Percentiles rank a stretch among this genome's conserved stretches.
Conservation (phyloP, 2,329 filamentous ascomycete species). For the Claviceps sp. region DNA sequence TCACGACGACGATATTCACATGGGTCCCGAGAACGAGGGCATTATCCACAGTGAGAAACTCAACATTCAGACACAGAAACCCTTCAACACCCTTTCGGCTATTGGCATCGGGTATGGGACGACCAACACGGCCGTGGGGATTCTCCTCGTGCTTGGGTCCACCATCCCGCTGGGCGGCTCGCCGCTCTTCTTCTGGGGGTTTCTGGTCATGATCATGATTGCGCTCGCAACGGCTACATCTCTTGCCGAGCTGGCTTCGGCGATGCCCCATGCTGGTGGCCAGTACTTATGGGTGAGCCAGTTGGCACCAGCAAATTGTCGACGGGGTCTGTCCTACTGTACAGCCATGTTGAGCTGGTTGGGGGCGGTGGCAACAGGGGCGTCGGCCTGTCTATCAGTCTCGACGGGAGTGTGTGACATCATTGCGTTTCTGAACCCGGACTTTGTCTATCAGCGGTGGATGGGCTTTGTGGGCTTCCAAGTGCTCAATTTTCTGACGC, state of each 20-base stretch:
- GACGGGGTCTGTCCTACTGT: conserved; percentile 12
- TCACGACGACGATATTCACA: neutral
- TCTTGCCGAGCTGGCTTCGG: conserved; percentile 16
- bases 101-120: conserved; percentile 15
- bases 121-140: conserved; percentile 13
- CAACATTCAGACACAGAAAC: conserved; percentile 18
- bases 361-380: conserved; percentile 13
- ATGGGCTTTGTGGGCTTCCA: conserved; percentile 16
- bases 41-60: conserved; percentile 8
- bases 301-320: conserved; percentile 9
- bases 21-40: neutral
- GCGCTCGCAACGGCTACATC: conserved; percentile 13
- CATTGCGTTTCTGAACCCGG: conserved; percentile 11
- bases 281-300: conserved; percentile 16
- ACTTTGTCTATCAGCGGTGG: conserved; percentile 14
- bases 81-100: conserved; percentile 14
- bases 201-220: conserved; percentile 12
- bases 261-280: conserved; percentile 17
- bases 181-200: conserved; percentile 15
- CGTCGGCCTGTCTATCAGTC: conserved; percentile 13
- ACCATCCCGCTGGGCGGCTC: conserved; percentile 12
- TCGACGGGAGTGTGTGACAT: conserved; percentile 11
- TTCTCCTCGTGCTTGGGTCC: conserved; percentile 12
- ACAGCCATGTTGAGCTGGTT: conserved; percentile 16
- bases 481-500: conserved; percentile 12